phyloP scores from a whole-genome alignment of 768 basidiomycete genomes.

The Leccinum disarticulatum region DNA sequence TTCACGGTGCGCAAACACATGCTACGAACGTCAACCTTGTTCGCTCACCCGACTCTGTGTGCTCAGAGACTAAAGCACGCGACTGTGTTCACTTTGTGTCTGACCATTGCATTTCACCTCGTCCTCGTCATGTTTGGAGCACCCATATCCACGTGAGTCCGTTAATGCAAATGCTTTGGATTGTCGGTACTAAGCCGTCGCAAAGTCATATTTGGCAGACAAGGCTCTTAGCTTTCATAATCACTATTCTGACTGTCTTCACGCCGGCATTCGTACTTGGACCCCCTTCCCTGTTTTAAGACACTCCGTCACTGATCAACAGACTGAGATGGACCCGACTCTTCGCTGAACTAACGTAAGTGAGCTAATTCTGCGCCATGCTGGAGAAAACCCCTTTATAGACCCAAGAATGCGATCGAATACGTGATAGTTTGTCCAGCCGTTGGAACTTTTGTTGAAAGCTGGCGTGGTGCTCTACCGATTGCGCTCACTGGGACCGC shows the following conservation, averaged over 20 bases:
- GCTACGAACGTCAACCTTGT: background rate
- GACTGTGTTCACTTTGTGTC: slow-evolving; percentile 49
- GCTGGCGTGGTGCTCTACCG: slow-evolving; percentile 80
- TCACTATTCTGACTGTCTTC: slow-evolving; percentile 65
- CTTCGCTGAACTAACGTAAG: slow-evolving; percentile 81
- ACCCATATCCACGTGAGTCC: slow-evolving; percentile 56
- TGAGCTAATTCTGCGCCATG: slow-evolving; percentile 19
- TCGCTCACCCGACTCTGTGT: slow-evolving; percentile 5
- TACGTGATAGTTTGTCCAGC: slow-evolving; percentile 78
- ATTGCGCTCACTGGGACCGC: slow-evolving; percentile 93
- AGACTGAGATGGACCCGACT: slow-evolving; percentile 74
- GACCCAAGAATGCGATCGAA: slow-evolving; percentile 66
- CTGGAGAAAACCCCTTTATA: slow-evolving; percentile 25
- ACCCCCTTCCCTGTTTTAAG: slow-evolving; percentile 46
- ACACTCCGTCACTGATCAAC: slow-evolving; percentile 47
- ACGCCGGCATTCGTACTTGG: slow-evolving; percentile 72
- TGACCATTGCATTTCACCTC: slow-evolving; percentile 47
- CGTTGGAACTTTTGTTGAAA: slow-evolving; percentile 67
- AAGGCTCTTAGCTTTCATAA: slow-evolving; percentile 62
- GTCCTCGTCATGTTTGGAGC: slow-evolving; percentile 73
- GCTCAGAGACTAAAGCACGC: slow-evolving; percentile 53
- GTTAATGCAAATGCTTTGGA: background rate
- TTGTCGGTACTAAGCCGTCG: background rate
- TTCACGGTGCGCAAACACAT: slow-evolving; percentile 37
- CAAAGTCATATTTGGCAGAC: slow-evolving; percentile 59